Conservation (phyloP, 208 protist genomes). For the Trypanosoma avium region DNA sequence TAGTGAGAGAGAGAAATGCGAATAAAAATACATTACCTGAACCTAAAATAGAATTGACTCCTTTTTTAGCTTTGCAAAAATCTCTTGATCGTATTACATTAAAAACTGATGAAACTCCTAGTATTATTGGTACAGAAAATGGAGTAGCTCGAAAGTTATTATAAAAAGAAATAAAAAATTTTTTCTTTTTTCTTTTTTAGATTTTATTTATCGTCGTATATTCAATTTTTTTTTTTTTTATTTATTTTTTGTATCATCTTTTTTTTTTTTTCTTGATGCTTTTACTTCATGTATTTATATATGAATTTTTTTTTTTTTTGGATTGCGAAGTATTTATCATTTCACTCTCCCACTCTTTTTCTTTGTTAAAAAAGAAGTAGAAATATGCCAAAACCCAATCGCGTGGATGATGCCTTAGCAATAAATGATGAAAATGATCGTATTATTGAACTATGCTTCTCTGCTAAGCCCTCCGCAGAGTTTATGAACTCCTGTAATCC, state of each 20-base stretch:
- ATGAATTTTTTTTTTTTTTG: background rate
- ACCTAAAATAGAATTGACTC: background rate
- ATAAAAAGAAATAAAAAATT: background rate
- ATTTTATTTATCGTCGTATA: background rate
- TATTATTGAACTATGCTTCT: constrained; percentile 29
- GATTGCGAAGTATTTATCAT: background rate
- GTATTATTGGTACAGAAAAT: background rate
- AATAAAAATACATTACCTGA: background rate
- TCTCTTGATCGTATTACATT: constrained; percentile 6
- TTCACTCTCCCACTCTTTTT: constrained; percentile 5
- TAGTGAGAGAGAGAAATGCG: background rate
- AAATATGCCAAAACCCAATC: constrained; percentile 20
- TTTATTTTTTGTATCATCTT: background rate
- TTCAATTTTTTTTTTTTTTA: constrained; percentile 6
- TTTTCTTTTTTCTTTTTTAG: background rate
- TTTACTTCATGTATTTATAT: too few relatives aligned
- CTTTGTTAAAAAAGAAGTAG: background rate
- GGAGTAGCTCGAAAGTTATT: background rate
- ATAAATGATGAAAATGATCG: constrained; percentile 29
- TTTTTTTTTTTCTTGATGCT: background rate
- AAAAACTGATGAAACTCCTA: background rate
- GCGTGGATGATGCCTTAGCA: constrained; percentile 13
- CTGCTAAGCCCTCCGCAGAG: constrained; percentile 6
- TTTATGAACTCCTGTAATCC: constrained; percentile 6
- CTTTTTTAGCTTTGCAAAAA: background rate